Conservation (phyloP, 345 rosid genomes). For the Ricinus communis region DNA sequence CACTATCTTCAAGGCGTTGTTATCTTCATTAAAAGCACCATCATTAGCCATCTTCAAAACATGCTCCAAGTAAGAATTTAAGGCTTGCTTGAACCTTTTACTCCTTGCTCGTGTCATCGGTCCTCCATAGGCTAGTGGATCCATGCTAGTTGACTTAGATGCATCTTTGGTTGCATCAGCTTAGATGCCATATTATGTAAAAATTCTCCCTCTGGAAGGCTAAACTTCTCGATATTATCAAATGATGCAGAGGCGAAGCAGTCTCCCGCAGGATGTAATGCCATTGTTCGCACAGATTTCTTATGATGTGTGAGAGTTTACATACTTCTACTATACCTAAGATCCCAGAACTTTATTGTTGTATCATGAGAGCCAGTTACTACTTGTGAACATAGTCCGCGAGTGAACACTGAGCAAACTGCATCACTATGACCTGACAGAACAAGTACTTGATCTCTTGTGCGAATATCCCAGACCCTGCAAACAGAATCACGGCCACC, state of each 20-base stretch:
- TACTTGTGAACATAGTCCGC: slow-evolving; percentile 96
- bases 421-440: slow-evolving; percentile 91
- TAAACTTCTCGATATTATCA: slow-evolving; percentile 88
- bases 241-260: slow-evolving; percentile 97
- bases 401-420: slow-evolving; percentile 91
- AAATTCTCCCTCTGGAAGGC: slow-evolving; percentile 88
- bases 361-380: slow-evolving; percentile 97
- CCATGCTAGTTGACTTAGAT: no score
- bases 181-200: slow-evolving; percentile 63
- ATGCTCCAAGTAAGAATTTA: no score
- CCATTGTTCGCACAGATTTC: slow-evolving; percentile 96
- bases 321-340: slow-evolving; percentile 93
- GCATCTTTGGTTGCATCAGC: no score
- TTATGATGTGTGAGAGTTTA: slow-evolving; percentile 91
- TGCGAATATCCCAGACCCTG: slow-evolving; percentile 98
- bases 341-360: slow-evolving; percentile 97
- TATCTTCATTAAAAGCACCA: no score
- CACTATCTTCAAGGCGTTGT: no score
- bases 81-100: no score
- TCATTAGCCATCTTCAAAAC: no score
- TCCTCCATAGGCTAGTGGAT: no score
- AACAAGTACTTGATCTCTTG: slow-evolving; percentile 95
- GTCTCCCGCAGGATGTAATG: slow-evolving; percentile 92
- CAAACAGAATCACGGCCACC: slow-evolving; percentile 99
- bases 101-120: no score